phyloP scores from a whole-genome alignment of 768 basidiomycete species.

The Suillus placidus region DNA sequence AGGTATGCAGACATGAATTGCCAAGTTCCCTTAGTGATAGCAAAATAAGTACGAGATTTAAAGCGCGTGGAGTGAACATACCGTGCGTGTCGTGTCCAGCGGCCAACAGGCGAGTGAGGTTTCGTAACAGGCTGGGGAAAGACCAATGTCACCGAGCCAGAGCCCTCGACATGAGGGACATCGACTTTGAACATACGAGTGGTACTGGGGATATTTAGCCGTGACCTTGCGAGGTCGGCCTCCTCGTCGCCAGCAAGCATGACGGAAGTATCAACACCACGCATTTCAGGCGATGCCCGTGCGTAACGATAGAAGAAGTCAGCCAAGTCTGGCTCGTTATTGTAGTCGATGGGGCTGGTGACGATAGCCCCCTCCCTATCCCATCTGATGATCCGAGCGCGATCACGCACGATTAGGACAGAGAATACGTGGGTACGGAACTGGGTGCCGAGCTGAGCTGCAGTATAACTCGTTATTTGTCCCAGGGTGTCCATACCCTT shows the following conservation, averaged over 20 bases:
- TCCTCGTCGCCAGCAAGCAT: neutral
- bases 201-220: neutral
- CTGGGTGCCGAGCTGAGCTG: slow-evolving; percentile 21
- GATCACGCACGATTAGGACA: slow-evolving; percentile 15
- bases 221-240: slow-evolving; percentile 5
- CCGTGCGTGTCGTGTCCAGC: neutral
- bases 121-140: neutral
- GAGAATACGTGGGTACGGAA: slow-evolving; percentile 21
- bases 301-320: slow-evolving; percentile 31
- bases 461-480: slow-evolving; percentile 20
- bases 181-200: neutral
- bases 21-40: no score
- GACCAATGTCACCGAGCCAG: neutral
- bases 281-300: slow-evolving; percentile 10
- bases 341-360: slow-evolving; percentile 25
- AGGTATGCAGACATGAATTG: no score
- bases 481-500: slow-evolving; percentile 16
- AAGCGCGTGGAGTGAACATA: no score
- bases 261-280: slow-evolving; percentile 32
- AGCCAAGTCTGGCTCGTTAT: slow-evolving; percentile 8
- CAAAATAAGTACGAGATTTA: no score
- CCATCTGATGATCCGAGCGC: slow-evolving; percentile 19
- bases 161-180: neutral
- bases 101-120: neutral
- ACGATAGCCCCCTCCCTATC: slow-evolving; percentile 20